Conservation (phyloP, 192 early-diverging fungal genomes). For the Rhizophagus sp. region DNA sequence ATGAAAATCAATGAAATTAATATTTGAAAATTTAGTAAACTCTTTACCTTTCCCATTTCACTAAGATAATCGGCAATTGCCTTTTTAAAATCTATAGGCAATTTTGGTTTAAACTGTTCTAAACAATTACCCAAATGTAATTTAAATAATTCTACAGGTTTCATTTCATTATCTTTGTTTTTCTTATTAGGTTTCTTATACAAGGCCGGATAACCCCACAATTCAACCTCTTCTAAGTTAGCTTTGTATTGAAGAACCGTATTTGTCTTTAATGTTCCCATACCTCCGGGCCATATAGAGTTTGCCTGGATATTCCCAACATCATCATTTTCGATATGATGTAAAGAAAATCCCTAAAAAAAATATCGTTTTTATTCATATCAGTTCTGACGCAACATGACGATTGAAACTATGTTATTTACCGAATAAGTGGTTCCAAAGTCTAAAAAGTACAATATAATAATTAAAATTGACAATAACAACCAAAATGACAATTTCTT, state of each 20-base stretch:
- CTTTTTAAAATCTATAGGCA: not conserved
- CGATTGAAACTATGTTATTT: not conserved
- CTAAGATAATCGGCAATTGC: not conserved
- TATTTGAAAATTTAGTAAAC: too few species aligned
- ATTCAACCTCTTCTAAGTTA: not conserved
- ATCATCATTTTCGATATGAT: not conserved
- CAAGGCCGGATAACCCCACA: not conserved
- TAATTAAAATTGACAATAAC: not conserved
- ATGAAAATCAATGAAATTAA: too few species aligned
- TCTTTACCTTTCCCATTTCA: not conserved
- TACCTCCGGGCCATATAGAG: not conserved
- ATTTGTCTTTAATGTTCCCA: not conserved
- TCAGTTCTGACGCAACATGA: too few species aligned
- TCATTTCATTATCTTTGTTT: not conserved
- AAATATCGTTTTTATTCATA: too few species aligned
- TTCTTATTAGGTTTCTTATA: too few species aligned
- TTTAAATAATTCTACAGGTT: not conserved
- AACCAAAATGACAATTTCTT: not conserved
- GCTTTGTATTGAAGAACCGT: not conserved
- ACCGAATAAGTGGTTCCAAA: conserved; percentile 5
- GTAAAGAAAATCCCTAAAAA: too few species aligned
- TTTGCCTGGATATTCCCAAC: not conserved
- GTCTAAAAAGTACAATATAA: not conserved
- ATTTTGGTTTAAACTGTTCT: not conserved
- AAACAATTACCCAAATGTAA: not conserved